These are phyloP conservation scores for Didymella exigua DNA, from an alignment of 2,329 filamentous ascomycete species.

Conservation along the genomic window DNA sequence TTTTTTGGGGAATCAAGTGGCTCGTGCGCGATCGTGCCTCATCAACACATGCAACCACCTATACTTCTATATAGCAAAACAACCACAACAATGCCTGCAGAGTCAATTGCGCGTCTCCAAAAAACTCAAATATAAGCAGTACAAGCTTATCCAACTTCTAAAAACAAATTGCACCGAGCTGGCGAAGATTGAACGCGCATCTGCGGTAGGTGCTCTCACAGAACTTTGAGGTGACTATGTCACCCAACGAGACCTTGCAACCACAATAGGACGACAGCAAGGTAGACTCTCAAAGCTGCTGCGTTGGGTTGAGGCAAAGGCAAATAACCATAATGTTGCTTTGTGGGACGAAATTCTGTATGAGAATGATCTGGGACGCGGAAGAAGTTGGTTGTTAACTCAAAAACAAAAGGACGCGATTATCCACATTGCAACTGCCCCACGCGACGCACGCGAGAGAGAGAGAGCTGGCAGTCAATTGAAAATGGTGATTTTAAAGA, in stretches of 20 bases:
- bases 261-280: background rate
- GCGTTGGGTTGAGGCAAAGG: background rate
- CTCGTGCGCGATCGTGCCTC: background rate
- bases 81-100: background rate
- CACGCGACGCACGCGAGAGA: background rate
- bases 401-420: background rate
- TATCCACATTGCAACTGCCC: background rate
- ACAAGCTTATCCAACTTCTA: background rate
- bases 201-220: background rate
- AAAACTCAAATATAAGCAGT: background rate
- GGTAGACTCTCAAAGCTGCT: background rate
- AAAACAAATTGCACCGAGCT: background rate
- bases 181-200: background rate
- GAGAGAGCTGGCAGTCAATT: conserved; percentile 9
- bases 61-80: background rate
- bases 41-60: background rate
- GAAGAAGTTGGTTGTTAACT: background rate
- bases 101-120: background rate
- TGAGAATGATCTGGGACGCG: background rate
- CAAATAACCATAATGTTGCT: background rate
- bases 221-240: background rate
- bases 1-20: background rate
- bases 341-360: background rate
- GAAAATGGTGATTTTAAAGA: background rate
- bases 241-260: background rate